Evolutionary conservation across 306 rosid genomes (phyloP).

Genomic region (Pyrus betulifolia): DNA sequence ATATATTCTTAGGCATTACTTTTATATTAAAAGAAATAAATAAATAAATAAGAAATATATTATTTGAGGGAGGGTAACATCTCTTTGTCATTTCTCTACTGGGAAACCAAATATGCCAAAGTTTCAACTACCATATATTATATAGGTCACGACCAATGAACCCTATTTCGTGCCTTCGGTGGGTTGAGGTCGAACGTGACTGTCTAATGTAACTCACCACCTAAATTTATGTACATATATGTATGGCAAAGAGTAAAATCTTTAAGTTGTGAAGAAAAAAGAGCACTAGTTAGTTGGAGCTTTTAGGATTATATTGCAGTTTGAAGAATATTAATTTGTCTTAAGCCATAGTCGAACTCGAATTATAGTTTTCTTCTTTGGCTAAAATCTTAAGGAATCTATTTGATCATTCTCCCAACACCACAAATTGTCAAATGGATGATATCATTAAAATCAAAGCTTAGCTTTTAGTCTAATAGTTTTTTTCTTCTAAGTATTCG

Average conservation of each 20-base stretch:
- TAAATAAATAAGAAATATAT: not conserved
- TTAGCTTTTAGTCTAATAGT: too few relatives aligned
- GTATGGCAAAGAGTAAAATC: not conserved
- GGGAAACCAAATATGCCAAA: not conserved
- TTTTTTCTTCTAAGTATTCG: too few relatives aligned
- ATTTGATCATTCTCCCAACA: too few relatives aligned
- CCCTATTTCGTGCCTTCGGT: slow-evolving; percentile 1
- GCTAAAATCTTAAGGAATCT: too few relatives aligned
- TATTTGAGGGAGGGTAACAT: not conserved
- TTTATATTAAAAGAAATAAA: not conserved
- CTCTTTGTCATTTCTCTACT: not conserved
- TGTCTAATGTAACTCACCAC: slow-evolving; percentile 21
- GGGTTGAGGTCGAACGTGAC: slow-evolving; percentile 3
- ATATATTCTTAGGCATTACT: too few relatives aligned
- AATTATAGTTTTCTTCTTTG: too few relatives aligned
- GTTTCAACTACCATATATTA: not conserved
- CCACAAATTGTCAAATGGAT: too few relatives aligned
- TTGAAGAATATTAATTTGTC: too few relatives aligned
- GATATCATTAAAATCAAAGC: too few relatives aligned
- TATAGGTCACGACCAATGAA: not conserved
- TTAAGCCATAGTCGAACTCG: too few relatives aligned
- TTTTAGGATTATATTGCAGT: too few relatives aligned
- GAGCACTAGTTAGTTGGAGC: too few relatives aligned
- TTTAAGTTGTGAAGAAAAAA: not conserved
- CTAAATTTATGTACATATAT: slow-evolving; percentile 1